These are phyloP conservation scores for Brassica juncea DNA, from an alignment of 345 rosid species.

Conservation along the genomic window DNA sequence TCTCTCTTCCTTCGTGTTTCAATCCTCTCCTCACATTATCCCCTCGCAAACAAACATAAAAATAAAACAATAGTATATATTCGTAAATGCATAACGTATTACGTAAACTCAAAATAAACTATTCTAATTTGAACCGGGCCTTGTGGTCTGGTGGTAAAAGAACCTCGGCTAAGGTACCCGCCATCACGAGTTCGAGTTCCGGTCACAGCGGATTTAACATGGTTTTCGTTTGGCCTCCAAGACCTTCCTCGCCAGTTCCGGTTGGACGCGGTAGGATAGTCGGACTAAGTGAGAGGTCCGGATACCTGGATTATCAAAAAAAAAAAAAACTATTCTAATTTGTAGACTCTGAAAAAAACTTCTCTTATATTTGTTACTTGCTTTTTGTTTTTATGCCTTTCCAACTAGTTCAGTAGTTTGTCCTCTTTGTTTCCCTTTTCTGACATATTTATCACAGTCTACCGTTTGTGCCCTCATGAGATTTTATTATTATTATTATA, in stretches of 20 bases:
- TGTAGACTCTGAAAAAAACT: neutral
- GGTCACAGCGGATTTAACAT: no score
- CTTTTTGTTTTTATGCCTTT: conserved; percentile 22
- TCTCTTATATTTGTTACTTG: conserved; percentile 9
- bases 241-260: no score
- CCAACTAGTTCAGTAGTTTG: conserved; percentile 28
- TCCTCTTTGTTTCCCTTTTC: conserved; percentile 33
- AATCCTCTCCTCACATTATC: conserved; percentile 40
- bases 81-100: conserved; percentile 19
- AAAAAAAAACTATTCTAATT: neutral
- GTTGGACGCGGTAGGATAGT: no score
- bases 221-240: no score
- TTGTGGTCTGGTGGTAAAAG: no score
- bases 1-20: conserved; percentile 38
- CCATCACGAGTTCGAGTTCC: no score
- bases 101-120: conserved; percentile 37
- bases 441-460: conserved; percentile 33
- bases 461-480: conserved; percentile 1
- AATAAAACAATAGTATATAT: conserved; percentile 28
- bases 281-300: no score
- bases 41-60: conserved; percentile 29
- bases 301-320: no score
- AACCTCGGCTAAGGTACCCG: no score
- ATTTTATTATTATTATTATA: neutral
- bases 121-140: neutral